A percentile compares a stretch with the other conserved stretches of the same genome.
Conservation (phyloP, 177 flowering plant genomes). For the Telopea speciosissima region DNA sequence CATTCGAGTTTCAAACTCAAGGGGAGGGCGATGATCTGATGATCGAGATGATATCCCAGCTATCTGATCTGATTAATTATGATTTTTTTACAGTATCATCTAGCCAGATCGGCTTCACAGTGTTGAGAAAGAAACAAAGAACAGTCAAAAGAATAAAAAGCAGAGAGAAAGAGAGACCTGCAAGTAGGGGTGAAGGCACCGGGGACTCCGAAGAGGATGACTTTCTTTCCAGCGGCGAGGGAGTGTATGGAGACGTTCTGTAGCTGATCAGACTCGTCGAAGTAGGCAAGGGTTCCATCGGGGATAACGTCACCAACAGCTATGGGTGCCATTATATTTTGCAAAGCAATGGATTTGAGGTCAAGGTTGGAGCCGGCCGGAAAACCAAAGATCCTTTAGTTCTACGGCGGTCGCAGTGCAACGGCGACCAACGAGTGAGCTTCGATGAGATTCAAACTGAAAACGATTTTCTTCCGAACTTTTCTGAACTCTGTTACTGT, state of each 20-base stretch:
- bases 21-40: no score
- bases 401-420: no score
- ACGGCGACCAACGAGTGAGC: no score
- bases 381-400: no score
- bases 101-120: not conserved
- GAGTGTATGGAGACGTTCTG: conserved; percentile 61
- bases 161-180: conserved; percentile 38
- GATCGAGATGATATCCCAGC: not conserved
- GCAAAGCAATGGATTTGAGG: not conserved
- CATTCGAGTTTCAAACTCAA: no score
- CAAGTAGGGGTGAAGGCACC: conserved; percentile 97
- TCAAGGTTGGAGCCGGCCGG: not conserved
- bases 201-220: conserved; percentile 80
- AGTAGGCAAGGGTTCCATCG: conserved; percentile 63
- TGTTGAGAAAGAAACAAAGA: not conserved
- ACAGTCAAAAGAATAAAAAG: not conserved
- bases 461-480: no score
- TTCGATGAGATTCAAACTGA: no score
- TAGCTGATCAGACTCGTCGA: conserved; percentile 55
- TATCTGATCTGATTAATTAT: no score
- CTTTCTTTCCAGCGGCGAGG: conserved; percentile 81
- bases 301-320: conserved; percentile 65
- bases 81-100: not conserved
- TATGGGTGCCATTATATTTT: conserved; percentile 63
- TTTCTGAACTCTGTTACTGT: not conserved